Conservation (phyloP, 1,284 basidiomycete species). For the Coriolopsis trogii region DNA sequence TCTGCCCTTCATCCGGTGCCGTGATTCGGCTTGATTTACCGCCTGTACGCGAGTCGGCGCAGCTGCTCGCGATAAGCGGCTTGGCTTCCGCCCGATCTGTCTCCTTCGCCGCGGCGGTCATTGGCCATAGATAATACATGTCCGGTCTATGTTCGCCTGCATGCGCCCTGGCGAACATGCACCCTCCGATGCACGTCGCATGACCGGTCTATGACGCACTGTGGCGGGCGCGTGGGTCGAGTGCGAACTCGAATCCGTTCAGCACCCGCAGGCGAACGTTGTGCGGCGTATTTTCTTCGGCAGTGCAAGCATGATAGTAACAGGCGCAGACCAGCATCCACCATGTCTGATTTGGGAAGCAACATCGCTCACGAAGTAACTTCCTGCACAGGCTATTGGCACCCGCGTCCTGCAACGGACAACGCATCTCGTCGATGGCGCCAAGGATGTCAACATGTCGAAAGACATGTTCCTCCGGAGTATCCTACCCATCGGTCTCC, state of each 20-base stretch:
- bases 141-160: too few relatives aligned
- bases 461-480: constrained; percentile 83
- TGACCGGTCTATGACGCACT: not conserved
- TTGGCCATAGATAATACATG: too few relatives aligned
- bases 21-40: too few relatives aligned
- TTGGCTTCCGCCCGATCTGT: too few relatives aligned
- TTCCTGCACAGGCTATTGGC: constrained; percentile 76
- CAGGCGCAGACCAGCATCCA: too few relatives aligned
- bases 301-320: too few relatives aligned
- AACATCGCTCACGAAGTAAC: too few relatives aligned
- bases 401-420: constrained; percentile 90
- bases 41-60: not conserved
- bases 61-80: not conserved
- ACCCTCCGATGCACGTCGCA: not conserved
- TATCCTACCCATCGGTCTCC: constrained; percentile 91
- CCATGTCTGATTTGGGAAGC: too few relatives aligned
- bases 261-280: too few relatives aligned
- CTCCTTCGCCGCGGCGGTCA: too few relatives aligned
- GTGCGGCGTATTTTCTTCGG: not conserved
- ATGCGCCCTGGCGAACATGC: too few relatives aligned
- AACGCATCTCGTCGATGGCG: constrained; percentile 87
- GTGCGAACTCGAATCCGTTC: not conserved
- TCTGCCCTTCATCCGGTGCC: not conserved
- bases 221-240: not conserved
- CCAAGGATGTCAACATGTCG: constrained; percentile 86